Percentiles rank a stretch among this genome's conserved stretches.
phyloP scores from a whole-genome alignment of 768 basidiomycete genomes.

The Auriculariales sp. region DNA sequence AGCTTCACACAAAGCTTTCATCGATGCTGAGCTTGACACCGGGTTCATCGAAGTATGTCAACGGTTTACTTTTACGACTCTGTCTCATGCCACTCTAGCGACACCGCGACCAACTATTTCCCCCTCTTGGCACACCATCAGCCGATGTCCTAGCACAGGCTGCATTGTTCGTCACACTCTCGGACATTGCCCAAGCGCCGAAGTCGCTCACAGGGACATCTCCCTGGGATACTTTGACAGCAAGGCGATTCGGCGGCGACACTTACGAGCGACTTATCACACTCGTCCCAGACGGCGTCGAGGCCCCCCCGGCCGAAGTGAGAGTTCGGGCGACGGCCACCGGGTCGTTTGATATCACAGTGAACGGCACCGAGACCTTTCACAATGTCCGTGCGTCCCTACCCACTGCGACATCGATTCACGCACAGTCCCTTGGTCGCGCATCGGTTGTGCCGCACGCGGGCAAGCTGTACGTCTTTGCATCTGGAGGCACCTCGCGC shows the following conservation, averaged over 20 bases:
- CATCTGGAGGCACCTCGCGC: not conserved
- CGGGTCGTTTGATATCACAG: slow-evolving; percentile 34
- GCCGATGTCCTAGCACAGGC: slow-evolving; percentile 61
- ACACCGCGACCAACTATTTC: slow-evolving; percentile 73
- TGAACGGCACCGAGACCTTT: slow-evolving; percentile 5
- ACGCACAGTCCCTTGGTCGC: slow-evolving; percentile 17
- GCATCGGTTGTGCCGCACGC: slow-evolving; percentile 26
- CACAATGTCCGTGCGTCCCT: slow-evolving; percentile 1
- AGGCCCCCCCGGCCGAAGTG: slow-evolving; percentile 12
- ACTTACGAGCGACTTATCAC: slow-evolving; percentile 44
- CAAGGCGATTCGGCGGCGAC: slow-evolving; percentile 70
- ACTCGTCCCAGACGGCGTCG: slow-evolving; percentile 23
- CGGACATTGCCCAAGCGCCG: slow-evolving; percentile 32
- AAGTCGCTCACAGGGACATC: slow-evolving; percentile 18
- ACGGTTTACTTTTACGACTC: not conserved
- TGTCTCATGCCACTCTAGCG: slow-evolving; percentile 33
- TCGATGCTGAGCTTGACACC: slow-evolving; percentile 72
- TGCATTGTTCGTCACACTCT: slow-evolving; percentile 55
- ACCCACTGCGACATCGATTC: not conserved
- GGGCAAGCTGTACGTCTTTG: slow-evolving; percentile 36
- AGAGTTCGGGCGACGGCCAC: slow-evolving; percentile 28
- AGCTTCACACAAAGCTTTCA: slow-evolving; percentile 65
- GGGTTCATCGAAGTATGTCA: slow-evolving; percentile 70
- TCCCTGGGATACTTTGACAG: slow-evolving; percentile 57
- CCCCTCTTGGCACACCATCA: slow-evolving; percentile 39